Evolutionary conservation across 768 basidiomycete genomes (phyloP).

Genomic region (Boletellus emodensis): DNA sequence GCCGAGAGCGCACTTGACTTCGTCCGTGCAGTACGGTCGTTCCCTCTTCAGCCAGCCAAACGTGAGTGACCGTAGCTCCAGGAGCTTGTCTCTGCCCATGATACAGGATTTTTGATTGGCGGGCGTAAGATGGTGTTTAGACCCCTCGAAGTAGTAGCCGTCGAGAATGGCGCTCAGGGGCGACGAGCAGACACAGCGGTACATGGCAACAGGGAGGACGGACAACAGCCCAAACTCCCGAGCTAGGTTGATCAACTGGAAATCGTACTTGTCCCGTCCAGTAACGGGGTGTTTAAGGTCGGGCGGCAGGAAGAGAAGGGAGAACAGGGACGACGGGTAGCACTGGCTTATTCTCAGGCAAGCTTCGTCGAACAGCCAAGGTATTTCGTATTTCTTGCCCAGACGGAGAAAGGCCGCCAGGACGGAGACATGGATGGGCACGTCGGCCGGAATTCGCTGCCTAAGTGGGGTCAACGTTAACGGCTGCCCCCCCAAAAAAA

Average conservation of each 20-base stretch:
- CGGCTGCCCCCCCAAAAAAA: background rate
- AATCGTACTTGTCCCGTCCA: slow-evolving; percentile 24
- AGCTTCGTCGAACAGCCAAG: slow-evolving; percentile 21
- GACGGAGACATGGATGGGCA: slow-evolving; percentile 19
- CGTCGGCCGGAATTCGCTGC: slow-evolving; percentile 18
- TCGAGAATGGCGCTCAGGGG: slow-evolving; percentile 21
- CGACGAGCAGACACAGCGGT: slow-evolving; percentile 18
- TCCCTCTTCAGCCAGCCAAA: slow-evolving; percentile 18
- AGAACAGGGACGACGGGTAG: slow-evolving; percentile 23
- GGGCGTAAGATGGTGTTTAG: slow-evolving; percentile 14
- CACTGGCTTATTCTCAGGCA: slow-evolving; percentile 18
- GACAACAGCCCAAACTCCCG: slow-evolving; percentile 22
- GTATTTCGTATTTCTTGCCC: slow-evolving; percentile 24
- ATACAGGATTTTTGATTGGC: slow-evolving; percentile 23
- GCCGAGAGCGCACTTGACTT: slow-evolving; percentile 19
- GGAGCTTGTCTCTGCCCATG: slow-evolving; percentile 22
- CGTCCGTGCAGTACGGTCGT: slow-evolving; percentile 15
- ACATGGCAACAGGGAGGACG: slow-evolving; percentile 23
- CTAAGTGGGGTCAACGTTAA: slow-evolving; percentile 11
- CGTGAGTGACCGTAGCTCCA: slow-evolving; percentile 17
- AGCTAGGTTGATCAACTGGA: slow-evolving; percentile 24
- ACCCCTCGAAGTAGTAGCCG: slow-evolving; percentile 21
- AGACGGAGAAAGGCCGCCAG: slow-evolving; percentile 22
- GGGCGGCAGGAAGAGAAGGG: slow-evolving; percentile 23
- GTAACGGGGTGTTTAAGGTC: slow-evolving; percentile 17